Evolutionary conservation across 2,329 filamentous ascomycete genomes (phyloP), one percentile per base, ranked within the genome.

Genomic region (Fusarium pseudoanthophilum): DNA sequence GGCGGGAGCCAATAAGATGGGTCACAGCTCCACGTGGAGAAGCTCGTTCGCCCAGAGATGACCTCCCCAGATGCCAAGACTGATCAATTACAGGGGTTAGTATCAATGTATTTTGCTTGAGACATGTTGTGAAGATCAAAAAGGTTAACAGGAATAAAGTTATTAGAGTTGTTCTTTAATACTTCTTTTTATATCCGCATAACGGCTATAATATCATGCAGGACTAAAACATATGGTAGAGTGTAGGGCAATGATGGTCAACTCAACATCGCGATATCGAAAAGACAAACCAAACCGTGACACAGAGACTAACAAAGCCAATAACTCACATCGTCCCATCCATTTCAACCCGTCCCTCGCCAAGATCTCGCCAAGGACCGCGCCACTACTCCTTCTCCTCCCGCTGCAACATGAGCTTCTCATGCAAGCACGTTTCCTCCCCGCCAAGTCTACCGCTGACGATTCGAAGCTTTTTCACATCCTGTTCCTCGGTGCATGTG

Each of bases 311-410:
- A 34, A 1, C 1, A 5, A 14, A 58, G 1, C 20, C 42, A 36
- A n/a, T 18, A 45, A 37, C 11, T 2, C 26, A 39, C 2, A 53
- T 55, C 9, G 18, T 30, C 26, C 14, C 37, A 20, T 42, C 24
- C 30, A 39, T 48, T 21, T 5, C 39, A 49, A 48, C 16, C 21
- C 21, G 16, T 16, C 34, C 18, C 13, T 26, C 30, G 71, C 68
- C 68, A 71, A 71, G 68, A 1, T 7, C 60, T 30, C 48, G 69
- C 71, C 71, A 73, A 74, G 71, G 21, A 42, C 60, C 58, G 40
- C 63, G 62, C 69, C 67, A 63, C 51, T 11, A 59, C 63, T 46
- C 59, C 67, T 59, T 26, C 21, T 48, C 43, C 49, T 45, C 45
- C 34, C 52, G 43, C 32, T 51, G 52, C 56, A 39, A 69, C 40